Percentiles rank a stretch among this genome's conserved stretches.
phyloP scores from a whole-genome alignment of 192 early-diverging fungal genomes.

The Haplosporangium gracile region DNA sequence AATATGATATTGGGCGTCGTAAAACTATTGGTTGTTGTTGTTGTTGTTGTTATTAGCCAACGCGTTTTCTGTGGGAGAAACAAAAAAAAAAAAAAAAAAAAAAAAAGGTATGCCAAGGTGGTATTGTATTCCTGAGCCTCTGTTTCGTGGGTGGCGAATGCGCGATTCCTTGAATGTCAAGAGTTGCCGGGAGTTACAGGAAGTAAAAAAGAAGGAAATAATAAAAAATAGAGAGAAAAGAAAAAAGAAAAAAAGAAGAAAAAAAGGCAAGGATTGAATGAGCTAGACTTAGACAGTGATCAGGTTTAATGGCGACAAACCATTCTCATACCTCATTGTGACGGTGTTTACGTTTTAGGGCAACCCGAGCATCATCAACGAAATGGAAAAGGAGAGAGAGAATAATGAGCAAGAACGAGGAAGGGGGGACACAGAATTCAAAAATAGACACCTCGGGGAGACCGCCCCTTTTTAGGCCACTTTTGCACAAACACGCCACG shows the following conservation, averaged over 20 bases:
- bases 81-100: too few relatives aligned
- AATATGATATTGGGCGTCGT: not conserved
- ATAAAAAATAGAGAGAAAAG: too few relatives aligned
- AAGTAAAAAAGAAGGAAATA: too few relatives aligned
- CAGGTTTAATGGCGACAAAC: too few relatives aligned
- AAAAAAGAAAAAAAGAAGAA: too few relatives aligned
- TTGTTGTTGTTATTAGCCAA: not conserved
- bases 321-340: not conserved
- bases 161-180: too few relatives aligned
- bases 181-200: too few relatives aligned
- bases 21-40: not conserved
- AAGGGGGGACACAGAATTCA: not conserved
- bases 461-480: not conserved
- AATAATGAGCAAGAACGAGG: not conserved
- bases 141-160: not conserved
- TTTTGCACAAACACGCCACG: not conserved
- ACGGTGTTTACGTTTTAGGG: slow-evolving; percentile 3
- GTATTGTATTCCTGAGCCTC: too few relatives aligned
- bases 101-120: too few relatives aligned
- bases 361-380: not conserved
- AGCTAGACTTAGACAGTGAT: too few relatives aligned
- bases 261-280: too few relatives aligned
- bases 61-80: too few relatives aligned
- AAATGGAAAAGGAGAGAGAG: not conserved
- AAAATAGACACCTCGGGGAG: not conserved